phyloP scores from a whole-genome alignment of 1,284 basidiomycete species.

The Moesziomyces aphidis region DNA sequence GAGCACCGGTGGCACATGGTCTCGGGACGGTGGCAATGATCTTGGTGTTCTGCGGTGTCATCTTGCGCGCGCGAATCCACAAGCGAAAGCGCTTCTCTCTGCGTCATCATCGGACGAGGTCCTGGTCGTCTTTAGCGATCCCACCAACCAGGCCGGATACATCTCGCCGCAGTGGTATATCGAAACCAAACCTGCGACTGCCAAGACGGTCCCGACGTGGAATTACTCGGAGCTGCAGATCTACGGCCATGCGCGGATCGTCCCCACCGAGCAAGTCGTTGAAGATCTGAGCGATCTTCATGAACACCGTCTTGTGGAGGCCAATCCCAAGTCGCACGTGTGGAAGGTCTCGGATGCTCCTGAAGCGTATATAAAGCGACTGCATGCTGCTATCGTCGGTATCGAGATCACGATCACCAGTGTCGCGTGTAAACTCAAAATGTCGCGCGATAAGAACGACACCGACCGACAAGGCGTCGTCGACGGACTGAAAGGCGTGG shows the following conservation, averaged over 20 bases:
- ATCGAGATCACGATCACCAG: slow-evolving; percentile 68
- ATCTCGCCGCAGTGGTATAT: slow-evolving; percentile 48
- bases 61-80: slow-evolving; percentile 43
- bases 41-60: slow-evolving; percentile 32
- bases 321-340: not conserved
- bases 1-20: slow-evolving; percentile 8
- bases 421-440: slow-evolving; percentile 69
- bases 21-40: not conserved
- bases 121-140: slow-evolving; percentile 32
- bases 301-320: slow-evolving; percentile 2
- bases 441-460: slow-evolving; percentile 68
- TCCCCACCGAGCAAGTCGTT: slow-evolving; percentile 8
- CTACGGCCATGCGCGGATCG: slow-evolving; percentile 20
- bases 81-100: slow-evolving; percentile 40
- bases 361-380: slow-evolving; percentile 65
- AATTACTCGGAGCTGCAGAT: slow-evolving; percentile 50
- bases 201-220: slow-evolving; percentile 52
- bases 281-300: slow-evolving; percentile 16
- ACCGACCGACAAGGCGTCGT: slow-evolving; percentile 69
- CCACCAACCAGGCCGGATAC: slow-evolving; percentile 19
- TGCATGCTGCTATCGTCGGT: slow-evolving; percentile 69
- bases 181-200: slow-evolving; percentile 37
- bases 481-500: slow-evolving; percentile 64
- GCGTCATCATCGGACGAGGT: not conserved
- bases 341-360: slow-evolving; percentile 70